Base-by-base conservation (phyloP, 805 yeast species). In the Metschnikowia aberdeeniae region DNA sequence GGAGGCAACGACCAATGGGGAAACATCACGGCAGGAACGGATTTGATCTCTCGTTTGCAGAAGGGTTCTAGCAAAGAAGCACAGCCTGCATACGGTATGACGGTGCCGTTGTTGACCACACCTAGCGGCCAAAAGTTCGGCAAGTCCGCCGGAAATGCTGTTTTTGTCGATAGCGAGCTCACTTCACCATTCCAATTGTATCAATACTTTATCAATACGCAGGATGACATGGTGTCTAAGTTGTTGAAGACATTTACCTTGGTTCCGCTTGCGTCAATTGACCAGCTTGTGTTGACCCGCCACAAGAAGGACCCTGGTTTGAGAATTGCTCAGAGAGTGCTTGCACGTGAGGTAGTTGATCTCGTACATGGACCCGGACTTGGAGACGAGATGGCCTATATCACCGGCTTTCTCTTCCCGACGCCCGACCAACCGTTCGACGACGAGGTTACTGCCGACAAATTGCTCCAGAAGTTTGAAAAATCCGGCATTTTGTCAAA, bases 1-100 rank as follows among this genome's bases (percentile, higher is more conserved):
- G 99, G 99, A 20, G 99, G 99, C 5, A 89, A 86, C 60, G 99
- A 93, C 62, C 99, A 93, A 65, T 93, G 97, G 89, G 99, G 99
- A 1, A 93, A 93, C 58, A 93, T 93, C 47, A 88, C 95, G 1
- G 97, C 98, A 0, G 99, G 99, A 0, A 78, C 87, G 33, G 99
- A 93, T 57, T 72, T 93, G 46, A 89, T 90, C 33, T 72, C 84
- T 1, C 70, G 96, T 50, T 61, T 86, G 54, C 55, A 63, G 49
- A 54, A 54, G 44, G 37, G 31, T 3, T 22, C 31, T 5, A 39
- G 39, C 11, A 46, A 53, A 19, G 35, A 39, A 11, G 14, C 29
- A 5, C 42, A 22, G 12, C 35, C 35, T 9, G 42, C 42, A 2
- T 86, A 67, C 62, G 98, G 97, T 0, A 54, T 93, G 37, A 93